Percentiles rank a stretch among this genome's conserved stretches.
These are phyloP conservation scores for Neofusicoccum umdonicola DNA, from an alignment of 2,329 filamentous ascomycete species.

Conservation along the genomic window DNA sequence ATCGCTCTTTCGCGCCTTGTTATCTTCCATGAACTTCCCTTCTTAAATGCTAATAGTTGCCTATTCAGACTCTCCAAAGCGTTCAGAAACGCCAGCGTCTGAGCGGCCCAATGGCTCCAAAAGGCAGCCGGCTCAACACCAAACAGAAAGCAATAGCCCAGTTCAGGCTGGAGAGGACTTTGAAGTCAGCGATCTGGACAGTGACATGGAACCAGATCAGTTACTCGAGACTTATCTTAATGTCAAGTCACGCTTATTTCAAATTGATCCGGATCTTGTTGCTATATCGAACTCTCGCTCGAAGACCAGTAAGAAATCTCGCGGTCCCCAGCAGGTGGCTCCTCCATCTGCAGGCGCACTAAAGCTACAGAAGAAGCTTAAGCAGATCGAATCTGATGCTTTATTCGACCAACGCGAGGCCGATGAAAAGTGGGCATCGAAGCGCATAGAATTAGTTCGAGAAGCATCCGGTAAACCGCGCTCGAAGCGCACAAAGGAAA, in stretches of 20 bases:
- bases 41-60: neutral
- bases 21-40: too few species aligned
- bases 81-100: neutral
- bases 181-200: slow-evolving; percentile 49
- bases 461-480: slow-evolving; percentile 30
- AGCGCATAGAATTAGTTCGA: slow-evolving; percentile 42
- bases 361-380: slow-evolving; percentile 71
- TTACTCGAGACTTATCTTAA: slow-evolving; percentile 71
- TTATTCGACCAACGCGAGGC: slow-evolving; percentile 50
- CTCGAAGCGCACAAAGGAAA: neutral
- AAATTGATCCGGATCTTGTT: slow-evolving; percentile 58
- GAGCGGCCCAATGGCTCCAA: neutral
- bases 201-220: slow-evolving; percentile 50
- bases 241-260: slow-evolving; percentile 58
- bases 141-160: neutral
- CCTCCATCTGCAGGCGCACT: slow-evolving; percentile 50
- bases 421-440: slow-evolving; percentile 46
- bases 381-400: slow-evolving; percentile 66
- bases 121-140: neutral
- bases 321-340: slow-evolving; percentile 12
- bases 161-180: slow-evolving; percentile 25
- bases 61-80: slow-evolving; percentile 11
- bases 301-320: slow-evolving; percentile 33
- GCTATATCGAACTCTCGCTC: slow-evolving; percentile 35
- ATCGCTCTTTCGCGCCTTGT: too few species aligned